A percentile compares a stretch with the other conserved stretches of the same genome.
These are phyloP conservation scores for Nigrograna mackinnonii DNA, from an alignment of 2,329 filamentous ascomycete species.

Conservation along the genomic window DNA sequence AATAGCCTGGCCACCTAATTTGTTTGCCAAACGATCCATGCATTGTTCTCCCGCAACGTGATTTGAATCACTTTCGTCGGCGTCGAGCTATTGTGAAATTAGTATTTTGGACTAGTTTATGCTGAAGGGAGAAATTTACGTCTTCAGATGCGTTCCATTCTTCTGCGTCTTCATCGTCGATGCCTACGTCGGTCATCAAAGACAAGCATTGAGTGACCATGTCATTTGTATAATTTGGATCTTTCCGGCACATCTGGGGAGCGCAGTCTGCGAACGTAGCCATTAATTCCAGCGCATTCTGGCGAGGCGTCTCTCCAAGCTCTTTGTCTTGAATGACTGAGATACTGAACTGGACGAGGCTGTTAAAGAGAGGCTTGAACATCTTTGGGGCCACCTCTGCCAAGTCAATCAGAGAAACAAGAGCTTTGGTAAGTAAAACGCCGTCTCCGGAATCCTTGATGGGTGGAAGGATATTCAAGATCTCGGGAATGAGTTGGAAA, in stretches of 20 bases:
- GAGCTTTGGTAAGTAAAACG: conserved; percentile 85
- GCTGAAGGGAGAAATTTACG: conserved; percentile 62
- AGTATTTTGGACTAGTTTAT: not conserved
- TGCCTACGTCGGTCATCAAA: conserved; percentile 94
- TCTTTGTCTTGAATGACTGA: conserved; percentile 97
- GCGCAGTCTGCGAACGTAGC: conserved; percentile 96
- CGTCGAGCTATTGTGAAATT: conserved; percentile 67
- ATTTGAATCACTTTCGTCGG: conserved; percentile 95
- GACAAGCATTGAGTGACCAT: conserved; percentile 99
- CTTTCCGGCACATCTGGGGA: conserved; percentile 92
- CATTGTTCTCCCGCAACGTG: conserved; percentile 98
- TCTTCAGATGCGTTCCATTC: conserved; percentile 96
- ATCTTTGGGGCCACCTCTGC: conserved; percentile 95
- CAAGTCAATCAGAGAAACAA: conserved; percentile 89
- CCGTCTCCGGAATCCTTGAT: conserved; percentile 91
- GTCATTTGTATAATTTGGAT: conserved; percentile 85
- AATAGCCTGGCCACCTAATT: conserved; percentile 91
- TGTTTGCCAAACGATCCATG: conserved; percentile 97
- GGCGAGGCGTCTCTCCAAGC: conserved; percentile 82
- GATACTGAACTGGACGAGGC: conserved; percentile 89
- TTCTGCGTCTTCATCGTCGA: conserved; percentile 89
- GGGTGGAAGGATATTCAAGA: conserved; percentile 91
- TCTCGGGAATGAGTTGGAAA: conserved; percentile 81
- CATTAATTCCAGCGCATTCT: conserved; percentile 96
- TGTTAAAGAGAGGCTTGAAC: conserved; percentile 95